These are phyloP conservation scores for Raphanus hybrid DNA, from an alignment of 441 rosid genomes.

Conservation along the genomic window DNA sequence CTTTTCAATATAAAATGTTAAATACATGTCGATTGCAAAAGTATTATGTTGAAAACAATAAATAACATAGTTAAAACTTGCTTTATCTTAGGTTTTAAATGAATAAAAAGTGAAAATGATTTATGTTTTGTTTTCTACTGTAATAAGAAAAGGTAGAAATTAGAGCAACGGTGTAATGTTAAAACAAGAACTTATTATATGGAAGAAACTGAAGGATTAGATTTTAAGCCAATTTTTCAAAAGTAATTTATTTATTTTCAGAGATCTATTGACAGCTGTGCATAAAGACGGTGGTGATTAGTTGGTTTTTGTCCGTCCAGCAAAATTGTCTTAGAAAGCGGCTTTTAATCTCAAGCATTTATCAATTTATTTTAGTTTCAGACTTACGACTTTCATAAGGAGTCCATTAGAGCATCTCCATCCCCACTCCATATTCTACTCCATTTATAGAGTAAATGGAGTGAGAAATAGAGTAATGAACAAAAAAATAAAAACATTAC, in stretches of 20 bases:
- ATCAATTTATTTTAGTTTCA: not conserved
- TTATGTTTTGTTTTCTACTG: too few relatives aligned
- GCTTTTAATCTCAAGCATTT: not conserved
- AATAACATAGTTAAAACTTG: too few relatives aligned
- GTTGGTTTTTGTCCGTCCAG: conserved; percentile 5
- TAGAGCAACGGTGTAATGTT: not conserved
- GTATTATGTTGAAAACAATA: too few relatives aligned
- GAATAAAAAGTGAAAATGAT: not conserved
- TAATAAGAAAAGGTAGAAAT: not conserved
- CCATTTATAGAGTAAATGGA: too few relatives aligned
- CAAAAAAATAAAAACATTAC: too few relatives aligned
- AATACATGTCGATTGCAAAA: too few relatives aligned
- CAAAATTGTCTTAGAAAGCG: conserved; percentile 3
- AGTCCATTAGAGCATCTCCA: too few relatives aligned
- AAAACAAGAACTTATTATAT: not conserved
- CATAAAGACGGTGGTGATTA: conserved; percentile 7
- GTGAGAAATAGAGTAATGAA: too few relatives aligned
- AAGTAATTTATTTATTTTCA: not conserved
- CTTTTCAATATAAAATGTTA: too few relatives aligned
- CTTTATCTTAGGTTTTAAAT: not conserved
- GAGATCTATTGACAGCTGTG: conserved; percentile 1
- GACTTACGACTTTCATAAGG: not conserved
- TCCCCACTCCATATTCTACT: too few relatives aligned
- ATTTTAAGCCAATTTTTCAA: not conserved
- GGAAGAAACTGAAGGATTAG: not conserved